Evolutionary conservation across 352 stramenopile genomes (phyloP), one percentile per base, ranked within the genome.

Genomic region (Phytopythium montanum): DNA sequence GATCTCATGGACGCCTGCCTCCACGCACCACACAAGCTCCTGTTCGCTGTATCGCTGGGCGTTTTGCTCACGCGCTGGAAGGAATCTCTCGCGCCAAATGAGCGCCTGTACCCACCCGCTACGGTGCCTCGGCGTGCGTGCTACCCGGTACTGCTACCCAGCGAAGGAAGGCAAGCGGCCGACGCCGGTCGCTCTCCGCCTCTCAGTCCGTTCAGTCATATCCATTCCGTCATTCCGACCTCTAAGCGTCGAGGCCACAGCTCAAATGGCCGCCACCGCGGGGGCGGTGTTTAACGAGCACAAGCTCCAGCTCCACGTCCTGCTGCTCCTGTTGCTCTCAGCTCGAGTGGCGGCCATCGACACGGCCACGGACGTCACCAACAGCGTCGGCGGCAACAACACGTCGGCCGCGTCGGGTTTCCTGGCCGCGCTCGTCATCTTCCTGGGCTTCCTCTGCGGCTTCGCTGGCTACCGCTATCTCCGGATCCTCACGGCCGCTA

Each of bases 401-500:
- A 38, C 75, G 58, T 71, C 62, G 36, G 34, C 66, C 41, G 66
- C 63, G 14, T 61, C 65, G 5, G 72, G 55, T 25, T 58, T 90
- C 31, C 14, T 85, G 25, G 76, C 73, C 16, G 54, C 66, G 9
- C 29, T 69, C 25, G 73, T 73, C 12, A 77, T 88, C 12, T 61
- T 59, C 31, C 38, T 70, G 34, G 81, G 81, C 13, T 28, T 65
- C 0, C 29, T 89, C 36, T 60, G 85, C 56, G 71, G 75, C 29
- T 54, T 81, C 2, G 68, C 75, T 28, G 84, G 84, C 45, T 92
- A 94, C 64, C 73, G 77, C 9, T 60, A 88, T 45, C 83, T 92
- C 60, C 70, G 75, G 3, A 56, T 52, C 23, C 64, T 76, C 14
- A 66, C 88, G 23, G 88, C 89, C 50, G 54, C 71, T 16, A 64